Base-by-base conservation (phyloP, 2,329 filamentous ascomycete species). In the Neofusicoccum parvum region DNA sequence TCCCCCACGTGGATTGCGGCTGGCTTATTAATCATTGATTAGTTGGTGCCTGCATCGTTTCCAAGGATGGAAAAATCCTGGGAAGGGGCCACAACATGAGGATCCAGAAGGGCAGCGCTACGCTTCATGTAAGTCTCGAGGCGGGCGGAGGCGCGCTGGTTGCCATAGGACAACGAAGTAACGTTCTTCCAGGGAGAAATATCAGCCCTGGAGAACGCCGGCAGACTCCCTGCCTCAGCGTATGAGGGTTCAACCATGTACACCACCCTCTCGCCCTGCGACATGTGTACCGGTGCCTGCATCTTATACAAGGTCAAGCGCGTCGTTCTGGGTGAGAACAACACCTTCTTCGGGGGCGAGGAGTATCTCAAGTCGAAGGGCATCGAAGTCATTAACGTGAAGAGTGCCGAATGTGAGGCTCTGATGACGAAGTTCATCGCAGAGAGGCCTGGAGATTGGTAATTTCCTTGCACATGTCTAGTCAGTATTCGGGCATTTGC, bases 211-310 rank as follows among this genome's bases (percentile, higher is more conserved):
- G 88, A 91, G 74, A 88, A 90, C 76, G 89, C 90, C 0, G 90
- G 90, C 51, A 86, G 90, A 45, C 84, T 92, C 23, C 87, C 89
- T 37, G 90, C 89, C 15, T 86, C 85, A 1, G 84, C 85, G 5
- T 93, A 92, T 76, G 83, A 84, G 69, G 88, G 88, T 36, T 86
- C 88, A 41, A 93, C 90, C n/a, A 92, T 94, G 89, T 94, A 91
- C 78, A 94, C 91, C 2, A 92, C 90, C 0, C 81, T 94, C 6
- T 91, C 89, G 2, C 91, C 90, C 0, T 94, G 91, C 75, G 89
- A 92, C 73, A 93, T 93, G 90, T 94, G 89, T 77, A 92, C 90
- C 3, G 90, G 91, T 9, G 90, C 90, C 2, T 92, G 90, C 72
- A 80, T 94, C 67, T 82, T 93, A 67, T 94, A 92, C 81, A 90